Evolutionary conservation across 2,329 filamentous ascomycete species (phyloP), one percentile per base, ranked within the genome.

Genomic region (Xylaria sp.): DNA sequence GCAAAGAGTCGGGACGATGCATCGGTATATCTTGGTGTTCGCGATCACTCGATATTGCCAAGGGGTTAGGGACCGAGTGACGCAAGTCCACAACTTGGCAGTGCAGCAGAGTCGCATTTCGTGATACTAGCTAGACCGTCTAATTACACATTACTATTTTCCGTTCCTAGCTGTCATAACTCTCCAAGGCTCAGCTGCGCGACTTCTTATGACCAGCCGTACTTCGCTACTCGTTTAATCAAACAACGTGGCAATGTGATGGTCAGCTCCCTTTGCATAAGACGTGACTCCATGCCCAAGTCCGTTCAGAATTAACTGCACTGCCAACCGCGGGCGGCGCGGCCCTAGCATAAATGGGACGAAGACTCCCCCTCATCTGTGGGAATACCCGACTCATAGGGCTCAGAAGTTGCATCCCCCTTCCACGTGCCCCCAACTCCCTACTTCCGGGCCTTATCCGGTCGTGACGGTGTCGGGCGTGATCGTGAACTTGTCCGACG

Each of bases 401-500:
- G 44, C 37, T 21, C 43, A 45, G 37, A 34, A 13, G 29, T 34
- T 34, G 5, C 29, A 13, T 21, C 42, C 20, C 16, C n/a, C n/a
- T n/a, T n/a, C n/a, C n/a, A n/a, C n/a, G n/a, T n/a, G 48, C 52
- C 44, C 50, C 39, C 41, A 43, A 50, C 40, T 50, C 44, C 45
- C 24, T 20, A 44, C 39, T 44, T 44, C 42, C 48, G 43, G 20
- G 29, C 43, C 39, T 52, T 62, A 67, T 7, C 67, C 69, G 24
- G 65, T 68, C 26, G 46, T 60, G 26, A 70, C 50, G 50, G 63
- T 62, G 50, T 64, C 58, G 21, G 68, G 68, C 17, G 47, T 62
- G 54, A 71, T 66, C 13, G 62, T 66, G 46, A 71, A 71, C 45
- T 66, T 57, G 62, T 69, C 67, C 59, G 67, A 71, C 40, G 45